Percentiles rank a stretch among this genome's conserved stretches.
Conservation (phyloP, 208 protist species). For the Acanthamoeba pearcei region DNA sequence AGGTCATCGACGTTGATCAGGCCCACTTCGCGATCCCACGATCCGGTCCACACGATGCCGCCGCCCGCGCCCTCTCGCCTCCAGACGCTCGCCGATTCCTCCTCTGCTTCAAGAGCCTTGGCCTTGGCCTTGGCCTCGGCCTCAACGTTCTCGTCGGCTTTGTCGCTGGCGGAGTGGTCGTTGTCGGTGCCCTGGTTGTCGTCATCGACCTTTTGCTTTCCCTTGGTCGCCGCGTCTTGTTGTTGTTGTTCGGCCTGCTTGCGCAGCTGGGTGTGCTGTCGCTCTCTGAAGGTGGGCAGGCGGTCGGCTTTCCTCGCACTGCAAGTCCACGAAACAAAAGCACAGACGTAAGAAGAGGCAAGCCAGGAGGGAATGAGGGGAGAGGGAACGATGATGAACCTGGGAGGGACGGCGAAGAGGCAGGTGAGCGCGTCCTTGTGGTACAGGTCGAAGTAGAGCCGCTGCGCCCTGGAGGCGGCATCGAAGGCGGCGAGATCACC, state of each 20-base stretch:
- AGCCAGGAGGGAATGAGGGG: background rate
- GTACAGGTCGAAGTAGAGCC: background rate
- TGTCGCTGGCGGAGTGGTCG: background rate
- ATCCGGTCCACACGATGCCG: constrained; percentile 20
- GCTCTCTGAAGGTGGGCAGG: constrained; percentile 4
- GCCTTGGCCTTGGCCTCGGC: background rate
- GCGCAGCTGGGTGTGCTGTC: background rate
- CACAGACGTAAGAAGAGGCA: background rate
- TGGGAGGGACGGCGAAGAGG: background rate
- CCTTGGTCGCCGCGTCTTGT: background rate
- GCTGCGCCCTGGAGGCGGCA: background rate
- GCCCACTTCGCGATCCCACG: constrained; percentile 34
- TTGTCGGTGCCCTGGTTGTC: background rate
- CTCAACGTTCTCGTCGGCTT: background rate
- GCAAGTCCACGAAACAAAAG: background rate
- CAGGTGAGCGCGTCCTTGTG: constrained; percentile 45
- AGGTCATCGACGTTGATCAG: background rate
- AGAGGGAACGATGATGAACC: background rate
- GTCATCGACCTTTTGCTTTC: no score
- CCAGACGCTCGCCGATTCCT: background rate
- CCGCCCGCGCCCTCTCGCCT: background rate
- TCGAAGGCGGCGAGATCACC: background rate
- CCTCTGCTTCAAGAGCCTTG: background rate
- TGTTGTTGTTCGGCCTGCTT: background rate
- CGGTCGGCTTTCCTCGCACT: background rate